Conservation (phyloP, 805 yeast species). For the Maudiozyma barnettii region DNA sequence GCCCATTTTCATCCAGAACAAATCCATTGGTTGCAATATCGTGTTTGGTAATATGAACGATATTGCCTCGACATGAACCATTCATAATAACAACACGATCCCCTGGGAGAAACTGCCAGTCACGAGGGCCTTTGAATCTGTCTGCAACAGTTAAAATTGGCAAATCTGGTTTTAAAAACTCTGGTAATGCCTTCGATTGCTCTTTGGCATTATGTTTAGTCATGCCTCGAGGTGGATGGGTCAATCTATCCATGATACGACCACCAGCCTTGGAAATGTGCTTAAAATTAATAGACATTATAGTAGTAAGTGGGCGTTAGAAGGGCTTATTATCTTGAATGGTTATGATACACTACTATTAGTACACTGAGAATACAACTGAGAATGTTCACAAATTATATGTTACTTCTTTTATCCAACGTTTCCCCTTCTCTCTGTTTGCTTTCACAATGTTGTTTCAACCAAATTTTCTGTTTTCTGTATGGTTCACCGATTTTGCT, state of each 20-base stretch:
- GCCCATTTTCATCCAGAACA: slow-evolving; percentile 58
- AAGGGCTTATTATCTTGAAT: too few species aligned
- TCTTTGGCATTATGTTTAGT: slow-evolving; percentile 24
- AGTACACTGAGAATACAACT: too few species aligned
- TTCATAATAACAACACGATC: slow-evolving; percentile 65
- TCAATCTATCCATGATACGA: slow-evolving; percentile 27
- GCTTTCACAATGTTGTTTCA: too few species aligned
- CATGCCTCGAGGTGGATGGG: slow-evolving; percentile 26
- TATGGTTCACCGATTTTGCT: background rate
- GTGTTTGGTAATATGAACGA: slow-evolving; percentile 56
- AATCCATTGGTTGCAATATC: slow-evolving; percentile 53
- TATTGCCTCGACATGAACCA: slow-evolving; percentile 67
- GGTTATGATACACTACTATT: too few species aligned
- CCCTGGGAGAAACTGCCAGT: slow-evolving; percentile 60
- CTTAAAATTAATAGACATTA: slow-evolving; percentile 11
- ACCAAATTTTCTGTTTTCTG: background rate
- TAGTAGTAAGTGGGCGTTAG: too few species aligned
- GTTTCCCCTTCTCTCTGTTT: too few species aligned
- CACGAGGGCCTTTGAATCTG: slow-evolving; percentile 34
- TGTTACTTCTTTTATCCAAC: too few species aligned
- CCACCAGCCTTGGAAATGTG: slow-evolving; percentile 32
- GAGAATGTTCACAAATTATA: too few species aligned
- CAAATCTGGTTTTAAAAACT: slow-evolving; percentile 29
- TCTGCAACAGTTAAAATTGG: slow-evolving; percentile 27
- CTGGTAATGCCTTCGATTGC: slow-evolving; percentile 28